Conservation (phyloP, 768 basidiomycete species). For the Lentinula raphanica region DNA sequence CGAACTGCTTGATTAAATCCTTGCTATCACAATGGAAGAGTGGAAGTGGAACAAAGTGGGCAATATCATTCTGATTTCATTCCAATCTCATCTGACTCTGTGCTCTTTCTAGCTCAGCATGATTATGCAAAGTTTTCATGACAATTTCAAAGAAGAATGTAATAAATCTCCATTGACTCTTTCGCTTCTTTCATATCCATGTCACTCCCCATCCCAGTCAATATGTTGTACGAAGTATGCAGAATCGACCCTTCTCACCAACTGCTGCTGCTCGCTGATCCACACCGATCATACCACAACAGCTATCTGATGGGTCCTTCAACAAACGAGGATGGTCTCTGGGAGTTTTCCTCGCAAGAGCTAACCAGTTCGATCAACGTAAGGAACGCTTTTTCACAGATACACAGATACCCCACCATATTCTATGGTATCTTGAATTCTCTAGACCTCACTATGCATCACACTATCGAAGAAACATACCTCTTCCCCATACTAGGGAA, state of each 20-base stretch:
- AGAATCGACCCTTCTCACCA: too few relatives aligned
- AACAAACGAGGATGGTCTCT: conserved; percentile 38
- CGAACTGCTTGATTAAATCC: too few relatives aligned
- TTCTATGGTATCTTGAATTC: neutral
- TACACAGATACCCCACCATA: too few relatives aligned
- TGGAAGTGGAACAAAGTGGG: conserved; percentile 16
- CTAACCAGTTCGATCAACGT: conserved; percentile 37
- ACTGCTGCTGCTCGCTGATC: neutral
- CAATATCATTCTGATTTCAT: too few relatives aligned
- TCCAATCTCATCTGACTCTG: too few relatives aligned
- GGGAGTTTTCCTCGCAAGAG: conserved; percentile 34
- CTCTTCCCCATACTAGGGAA: conserved; percentile 48
- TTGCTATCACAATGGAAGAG: conserved; percentile 11
- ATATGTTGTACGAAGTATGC: conserved; percentile 38
- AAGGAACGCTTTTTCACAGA: too few relatives aligned
- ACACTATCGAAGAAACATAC: conserved; percentile 48
- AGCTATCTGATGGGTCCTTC: conserved; percentile 54
- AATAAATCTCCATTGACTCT: conserved; percentile 12
- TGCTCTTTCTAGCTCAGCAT: conserved; percentile 26
- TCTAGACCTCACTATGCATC: conserved; percentile 49
- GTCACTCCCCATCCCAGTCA: conserved; percentile 25
- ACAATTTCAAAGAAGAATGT: conserved; percentile 47
- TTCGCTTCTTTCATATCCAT: neutral
- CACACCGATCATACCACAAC: neutral
- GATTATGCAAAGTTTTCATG: conserved; percentile 33